These are phyloP conservation scores for Cryphonectria japonica DNA, from an alignment of 2,329 filamentous ascomycete genomes.

Conservation along the genomic window DNA sequence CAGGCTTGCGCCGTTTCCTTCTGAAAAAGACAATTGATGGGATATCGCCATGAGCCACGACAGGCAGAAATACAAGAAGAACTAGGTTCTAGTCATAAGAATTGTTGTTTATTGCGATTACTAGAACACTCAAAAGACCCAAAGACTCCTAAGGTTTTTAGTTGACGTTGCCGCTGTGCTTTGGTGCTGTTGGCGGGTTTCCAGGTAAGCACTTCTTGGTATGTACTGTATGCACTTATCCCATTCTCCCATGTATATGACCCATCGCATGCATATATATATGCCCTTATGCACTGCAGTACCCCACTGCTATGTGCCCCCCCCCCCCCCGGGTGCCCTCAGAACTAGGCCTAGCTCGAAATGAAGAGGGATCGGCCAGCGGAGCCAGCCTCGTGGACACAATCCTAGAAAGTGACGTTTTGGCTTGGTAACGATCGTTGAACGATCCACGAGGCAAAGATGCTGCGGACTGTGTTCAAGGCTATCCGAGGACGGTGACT, in stretches of 20 bases:
- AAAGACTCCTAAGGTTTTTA: too few species aligned
- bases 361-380: constrained; percentile 22
- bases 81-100: too few species aligned
- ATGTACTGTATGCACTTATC: background rate
- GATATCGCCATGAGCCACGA: too few species aligned
- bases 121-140: too few species aligned
- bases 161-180: background rate
- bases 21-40: background rate
- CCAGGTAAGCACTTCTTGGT: too few species aligned
- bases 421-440: background rate
- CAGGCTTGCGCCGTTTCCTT: background rate
- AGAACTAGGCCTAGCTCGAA: constrained; percentile 20
- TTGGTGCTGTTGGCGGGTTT: background rate
- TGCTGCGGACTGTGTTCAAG: constrained; percentile 45
- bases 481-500: constrained; percentile 49
- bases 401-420: constrained; percentile 9
- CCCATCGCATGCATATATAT: background rate
- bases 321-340: background rate
- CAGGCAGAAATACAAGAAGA: too few species aligned
- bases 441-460: constrained; percentile 31
- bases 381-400: constrained; percentile 12
- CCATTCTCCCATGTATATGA: background rate
- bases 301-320: background rate
- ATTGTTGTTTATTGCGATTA: too few species aligned
- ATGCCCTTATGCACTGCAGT: background rate